Percentiles rank a stretch among this genome's conserved stretches.
These are phyloP conservation scores for Globisporangium perplexum DNA, from an alignment of 352 stramenopile genomes.

Conservation along the genomic window DNA sequence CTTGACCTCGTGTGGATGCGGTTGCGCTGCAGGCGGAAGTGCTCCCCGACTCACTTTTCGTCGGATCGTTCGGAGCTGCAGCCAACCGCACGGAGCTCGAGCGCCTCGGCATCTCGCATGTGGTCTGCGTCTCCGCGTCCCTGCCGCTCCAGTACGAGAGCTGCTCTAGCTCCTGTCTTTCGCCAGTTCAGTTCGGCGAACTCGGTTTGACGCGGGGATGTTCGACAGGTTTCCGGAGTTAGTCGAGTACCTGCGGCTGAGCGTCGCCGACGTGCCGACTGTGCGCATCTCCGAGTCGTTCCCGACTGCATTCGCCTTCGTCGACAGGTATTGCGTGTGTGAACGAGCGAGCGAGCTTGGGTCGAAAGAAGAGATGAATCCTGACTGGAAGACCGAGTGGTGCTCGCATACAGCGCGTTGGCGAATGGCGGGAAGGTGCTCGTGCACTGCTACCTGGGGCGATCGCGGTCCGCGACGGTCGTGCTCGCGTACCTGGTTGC, in stretches of 20 bases:
- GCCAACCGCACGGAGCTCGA: constrained; percentile 41
- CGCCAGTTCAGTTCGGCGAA: not conserved
- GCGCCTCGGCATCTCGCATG: constrained; percentile 37
- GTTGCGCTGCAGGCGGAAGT: constrained; percentile 17
- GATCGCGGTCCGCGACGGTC: constrained; percentile 62
- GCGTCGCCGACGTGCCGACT: constrained; percentile 36
- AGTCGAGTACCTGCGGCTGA: constrained; percentile 52
- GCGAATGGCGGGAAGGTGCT: constrained; percentile 41
- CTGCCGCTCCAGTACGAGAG: constrained; percentile 34
- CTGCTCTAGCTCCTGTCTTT: not conserved
- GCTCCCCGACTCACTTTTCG: constrained; percentile 36
- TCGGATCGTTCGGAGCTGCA: constrained; percentile 62
- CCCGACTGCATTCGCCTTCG: constrained; percentile 42
- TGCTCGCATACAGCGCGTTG: constrained; percentile 23
- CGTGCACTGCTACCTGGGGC: constrained; percentile 72
- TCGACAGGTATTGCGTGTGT: constrained; percentile 31
- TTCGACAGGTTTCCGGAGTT: constrained; percentile 30
- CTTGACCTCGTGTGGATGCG: not conserved
- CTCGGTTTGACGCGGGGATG: not conserved
- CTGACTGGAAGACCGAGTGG: not conserved
- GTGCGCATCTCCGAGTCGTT: constrained; percentile 42
- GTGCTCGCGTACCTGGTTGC: constrained; percentile 62
- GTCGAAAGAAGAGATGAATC: not conserved
- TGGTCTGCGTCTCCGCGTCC: constrained; percentile 45
- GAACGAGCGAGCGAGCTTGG: not conserved